Conservation (phyloP, 106 monocot genomes). For the Ottelia alismoides region DNA sequence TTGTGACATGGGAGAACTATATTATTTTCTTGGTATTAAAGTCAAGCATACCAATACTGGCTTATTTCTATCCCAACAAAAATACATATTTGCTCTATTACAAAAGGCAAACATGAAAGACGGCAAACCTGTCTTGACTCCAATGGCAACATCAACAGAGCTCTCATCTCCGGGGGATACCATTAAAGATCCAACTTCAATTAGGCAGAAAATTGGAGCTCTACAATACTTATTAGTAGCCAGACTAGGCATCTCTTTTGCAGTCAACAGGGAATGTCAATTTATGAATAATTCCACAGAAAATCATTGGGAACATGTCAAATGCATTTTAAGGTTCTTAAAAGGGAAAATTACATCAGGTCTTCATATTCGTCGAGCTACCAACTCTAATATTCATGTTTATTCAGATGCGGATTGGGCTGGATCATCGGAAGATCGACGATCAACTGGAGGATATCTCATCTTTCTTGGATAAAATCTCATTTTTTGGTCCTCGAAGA, state of each 20-base stretch:
- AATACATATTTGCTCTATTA: neutral
- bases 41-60: neutral
- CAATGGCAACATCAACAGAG: neutral
- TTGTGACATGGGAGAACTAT: neutral
- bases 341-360: neutral
- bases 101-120: neutral
- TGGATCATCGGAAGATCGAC: neutral
- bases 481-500: constrained; percentile 1
- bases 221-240: neutral
- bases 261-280: neutral
- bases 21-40: constrained; percentile 5
- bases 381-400: neutral
- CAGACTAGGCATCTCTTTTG: neutral
- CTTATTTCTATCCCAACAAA: neutral
- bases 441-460: neutral
- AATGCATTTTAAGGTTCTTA: neutral
- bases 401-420: constrained; percentile 2
- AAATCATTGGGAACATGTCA: neutral
- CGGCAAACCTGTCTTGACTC: neutral
- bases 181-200: neutral
- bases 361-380: neutral
- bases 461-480: constrained; percentile 1
- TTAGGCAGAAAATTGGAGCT: constrained; percentile 1
- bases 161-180: neutral
- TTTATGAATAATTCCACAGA: neutral